A percentile compares a stretch with the other conserved stretches of the same genome.
phyloP scores from a whole-genome alignment of 2,329 filamentous ascomycete species.

The Xylariaceae sp. region DNA sequence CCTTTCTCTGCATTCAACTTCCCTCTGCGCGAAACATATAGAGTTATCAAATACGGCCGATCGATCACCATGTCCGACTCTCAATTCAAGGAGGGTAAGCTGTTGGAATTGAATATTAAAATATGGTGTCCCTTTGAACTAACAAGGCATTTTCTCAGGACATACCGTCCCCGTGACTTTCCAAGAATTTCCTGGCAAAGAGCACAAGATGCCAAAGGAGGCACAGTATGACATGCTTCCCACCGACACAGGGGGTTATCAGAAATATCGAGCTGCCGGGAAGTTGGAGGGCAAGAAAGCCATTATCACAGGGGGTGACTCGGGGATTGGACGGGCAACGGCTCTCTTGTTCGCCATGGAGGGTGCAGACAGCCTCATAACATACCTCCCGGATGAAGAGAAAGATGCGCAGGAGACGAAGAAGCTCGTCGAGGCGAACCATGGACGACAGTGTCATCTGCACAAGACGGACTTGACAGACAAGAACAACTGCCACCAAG shows the following conservation, averaged over 20 bases:
- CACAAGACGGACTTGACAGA: conserved; percentile 61
- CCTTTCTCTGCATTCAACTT: conserved; percentile 5
- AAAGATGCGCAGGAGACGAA: conserved; percentile 73
- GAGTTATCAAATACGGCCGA: too few relatives aligned
- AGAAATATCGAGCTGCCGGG: conserved; percentile 68
- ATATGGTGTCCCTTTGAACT: not conserved
- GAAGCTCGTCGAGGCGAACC: conserved; percentile 61
- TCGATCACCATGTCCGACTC: conserved; percentile 27
- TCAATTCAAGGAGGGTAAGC: conserved; percentile 35
- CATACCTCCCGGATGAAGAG: conserved; percentile 72
- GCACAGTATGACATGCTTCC: conserved; percentile 64
- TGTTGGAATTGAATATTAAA: not conserved
- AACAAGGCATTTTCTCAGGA: conserved; percentile 23
- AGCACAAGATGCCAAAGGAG: conserved; percentile 47
- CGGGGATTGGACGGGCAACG: conserved; percentile 71
- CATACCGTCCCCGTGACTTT: conserved; percentile 38
- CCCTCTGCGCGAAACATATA: too few relatives aligned
- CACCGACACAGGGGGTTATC: conserved; percentile 61
- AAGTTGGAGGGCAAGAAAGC: conserved; percentile 74
- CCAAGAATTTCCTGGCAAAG: conserved; percentile 42
- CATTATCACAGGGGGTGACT: conserved; percentile 77
- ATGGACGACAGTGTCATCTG: conserved; percentile 62
- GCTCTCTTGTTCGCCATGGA: conserved; percentile 79
- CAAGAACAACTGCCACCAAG: conserved; percentile 64
- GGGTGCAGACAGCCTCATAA: conserved; percentile 69